Conservation (phyloP, 768 basidiomycete species). For the Naematelia aurantialba region DNA sequence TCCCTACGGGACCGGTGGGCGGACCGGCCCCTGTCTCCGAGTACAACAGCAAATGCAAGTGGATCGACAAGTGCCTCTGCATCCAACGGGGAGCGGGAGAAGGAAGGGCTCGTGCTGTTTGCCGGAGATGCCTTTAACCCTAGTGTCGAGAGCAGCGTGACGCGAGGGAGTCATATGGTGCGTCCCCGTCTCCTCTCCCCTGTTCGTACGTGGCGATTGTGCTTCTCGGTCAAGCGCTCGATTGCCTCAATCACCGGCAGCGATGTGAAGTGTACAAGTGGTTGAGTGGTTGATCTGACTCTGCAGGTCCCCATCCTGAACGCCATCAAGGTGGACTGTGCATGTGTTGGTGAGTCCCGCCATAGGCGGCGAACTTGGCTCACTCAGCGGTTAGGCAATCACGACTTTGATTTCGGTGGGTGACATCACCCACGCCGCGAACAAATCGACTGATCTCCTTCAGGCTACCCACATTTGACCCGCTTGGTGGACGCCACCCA, state of each 20-base stretch:
- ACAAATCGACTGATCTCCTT: not conserved
- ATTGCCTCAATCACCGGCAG: no score
- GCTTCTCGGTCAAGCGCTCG: no score
- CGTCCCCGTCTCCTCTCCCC: constrained; percentile 15
- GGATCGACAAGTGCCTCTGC: no score
- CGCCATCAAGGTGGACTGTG: constrained; percentile 69
- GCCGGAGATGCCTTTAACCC: constrained; percentile 88
- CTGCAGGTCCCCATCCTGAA: constrained; percentile 79
- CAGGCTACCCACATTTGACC: constrained; percentile 48
- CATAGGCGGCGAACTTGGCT: not conserved
- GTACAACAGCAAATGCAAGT: no score
- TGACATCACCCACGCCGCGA: not conserved
- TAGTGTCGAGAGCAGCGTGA: constrained; percentile 78
- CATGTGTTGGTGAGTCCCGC: constrained; percentile 66
- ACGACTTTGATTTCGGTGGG: constrained; percentile 70
- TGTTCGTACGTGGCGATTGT: no score
- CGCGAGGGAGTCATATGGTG: constrained; percentile 88
- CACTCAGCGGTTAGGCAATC: constrained; percentile 62
- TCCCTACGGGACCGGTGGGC: constrained; percentile 62
- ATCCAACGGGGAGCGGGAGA: constrained; percentile 2
- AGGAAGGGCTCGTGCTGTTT: constrained; percentile 66
- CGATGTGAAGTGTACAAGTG: not conserved
- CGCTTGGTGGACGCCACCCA: constrained; percentile 65
- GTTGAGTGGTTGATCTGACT: not conserved
- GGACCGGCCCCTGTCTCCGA: constrained; percentile 35